Base-by-base conservation (phyloP, 164 flowering plant genomes). In the Cinnamomum micranthum region DNA sequence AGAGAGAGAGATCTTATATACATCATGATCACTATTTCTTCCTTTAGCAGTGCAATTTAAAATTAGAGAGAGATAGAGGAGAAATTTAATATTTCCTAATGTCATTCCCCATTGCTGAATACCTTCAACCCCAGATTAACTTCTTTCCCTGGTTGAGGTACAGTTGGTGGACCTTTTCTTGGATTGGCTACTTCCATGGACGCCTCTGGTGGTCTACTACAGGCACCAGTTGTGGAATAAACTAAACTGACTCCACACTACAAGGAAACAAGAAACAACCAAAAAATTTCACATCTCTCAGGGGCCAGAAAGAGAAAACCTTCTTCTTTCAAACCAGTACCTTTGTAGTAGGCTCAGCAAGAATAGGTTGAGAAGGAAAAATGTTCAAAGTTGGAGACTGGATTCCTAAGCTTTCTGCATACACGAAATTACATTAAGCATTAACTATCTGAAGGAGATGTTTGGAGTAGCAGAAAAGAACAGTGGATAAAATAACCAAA, bases 281-380 rank as follows among this genome's bases (percentile, higher is more conserved):
- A 13, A 41, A 70, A 23, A 59, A 23, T 4, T 12, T 25, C 17
- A 22, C 27, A 55, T 35, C 19, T 71, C 19, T 35, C 50, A 67
- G 9, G 3, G 14, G 17, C 33, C 17, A 17, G 28, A 67, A 28
- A 31, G 64, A 60, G 50, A 58, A 64, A 77, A 51, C 22, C 69
- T 64, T 50, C 14, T 65, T 73, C 41, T 66, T 23, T 31, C 20
- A 28, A 68, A 15, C 41, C 15, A 15, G 31, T 76, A 87, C 89
- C 86, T 83, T 87, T 60, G 86, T 24, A 22, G 87, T 71, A 69
- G 97, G 93, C 73, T 92, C 99, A 12, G 90, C 92, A 84, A 91
- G 98, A 98, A 96, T 92, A 65, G 99, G 99, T 78, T 91, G 94
- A 74, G 99, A 94, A 25, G 99, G 99, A 86, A 96, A 96, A 76